Base-by-base conservation (phyloP, 441 rosid species). In the Syzygium malaccense region DNA sequence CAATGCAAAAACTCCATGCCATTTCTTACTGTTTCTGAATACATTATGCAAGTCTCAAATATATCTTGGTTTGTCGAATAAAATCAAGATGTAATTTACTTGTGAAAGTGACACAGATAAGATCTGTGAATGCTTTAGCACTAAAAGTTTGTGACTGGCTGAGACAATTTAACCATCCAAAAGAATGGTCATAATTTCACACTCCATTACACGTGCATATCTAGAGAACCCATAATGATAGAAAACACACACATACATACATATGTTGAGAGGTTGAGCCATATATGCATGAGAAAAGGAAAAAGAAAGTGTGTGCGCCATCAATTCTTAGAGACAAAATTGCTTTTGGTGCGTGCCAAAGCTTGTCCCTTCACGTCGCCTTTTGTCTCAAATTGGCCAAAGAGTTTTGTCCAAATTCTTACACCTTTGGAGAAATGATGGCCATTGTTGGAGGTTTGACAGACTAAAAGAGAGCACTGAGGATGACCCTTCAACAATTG, bases 401-500 rank as follows among this genome's bases (percentile, higher is more conserved):
- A 28, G 57, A 18, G 20, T 12, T 83, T 54, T 37, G 49, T 20
- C 80, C 41, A 33, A 33, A 30, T 84, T 64, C 86, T 85, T 87
- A 33, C 86, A 60, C 53, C 84, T 78, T 51, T 87, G n/a, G 88
- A 86, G 84, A 88, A 89, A 91, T 93, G 91, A 92, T 92, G 90
- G 92, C 86, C 49, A 55, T 85, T 92, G 95, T 91, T 92, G 93
- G 93, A 84, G 91, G 86, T 54, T 88, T 86, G 91, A 92, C 89
- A 91, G 93, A 87, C 88, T 55, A 75, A 90, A 92, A 91, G 92
- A 86, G 83, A 83, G 62, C 90, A 91, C 4, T 90, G 96, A 93
- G 85, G 92, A 90, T 92, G 97, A 93, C 95, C 89, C 90, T 56
- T 91, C 93, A 92, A 91, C 93, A 88, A 92, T 91, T 8, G 92